These are phyloP conservation scores for Cyberlindnera saturnus DNA, from an alignment of 805 yeast species.

Conservation along the genomic window DNA sequence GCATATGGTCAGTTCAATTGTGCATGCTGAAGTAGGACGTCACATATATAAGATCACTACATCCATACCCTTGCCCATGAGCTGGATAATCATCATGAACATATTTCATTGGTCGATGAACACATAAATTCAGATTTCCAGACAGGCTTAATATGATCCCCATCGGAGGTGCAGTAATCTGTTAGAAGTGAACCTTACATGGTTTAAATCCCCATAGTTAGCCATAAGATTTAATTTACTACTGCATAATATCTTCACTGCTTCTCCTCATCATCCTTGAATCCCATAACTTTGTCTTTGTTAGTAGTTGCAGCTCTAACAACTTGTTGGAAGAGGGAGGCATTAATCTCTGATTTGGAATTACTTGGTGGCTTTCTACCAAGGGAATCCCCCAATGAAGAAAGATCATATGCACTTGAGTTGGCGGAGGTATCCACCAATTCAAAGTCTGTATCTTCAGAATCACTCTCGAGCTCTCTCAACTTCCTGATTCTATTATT, in stretches of 20 bases:
- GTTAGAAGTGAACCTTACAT: no score
- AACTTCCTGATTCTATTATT: constrained; percentile 73
- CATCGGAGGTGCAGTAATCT: no score
- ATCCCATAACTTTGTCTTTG: constrained; percentile 20
- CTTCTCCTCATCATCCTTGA: constrained; percentile 3
- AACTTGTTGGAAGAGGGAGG: constrained; percentile 61
- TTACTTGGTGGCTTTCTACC: constrained; percentile 7
- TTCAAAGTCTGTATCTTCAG: constrained; percentile 18
- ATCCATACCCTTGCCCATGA: no score
- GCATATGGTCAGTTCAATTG: neutral
- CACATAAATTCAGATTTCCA: no score
- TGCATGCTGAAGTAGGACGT: neutral
- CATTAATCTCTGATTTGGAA: constrained; percentile 28
- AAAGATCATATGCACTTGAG: constrained; percentile 15
- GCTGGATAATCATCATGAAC: no score
- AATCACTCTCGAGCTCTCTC: constrained; percentile 44
- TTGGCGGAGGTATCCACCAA: constrained; percentile 4
- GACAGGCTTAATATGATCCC: no score
- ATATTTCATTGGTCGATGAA: no score
- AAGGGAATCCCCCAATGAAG: constrained; percentile 16
- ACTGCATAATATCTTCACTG: neutral
- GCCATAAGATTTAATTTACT: no score
- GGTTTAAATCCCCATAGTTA: no score
- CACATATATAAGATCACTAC: neutral
- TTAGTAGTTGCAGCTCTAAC: constrained; percentile 63